Conservation (phyloP, 1,284 basidiomycete genomes). For the Athelia psychrophila region DNA sequence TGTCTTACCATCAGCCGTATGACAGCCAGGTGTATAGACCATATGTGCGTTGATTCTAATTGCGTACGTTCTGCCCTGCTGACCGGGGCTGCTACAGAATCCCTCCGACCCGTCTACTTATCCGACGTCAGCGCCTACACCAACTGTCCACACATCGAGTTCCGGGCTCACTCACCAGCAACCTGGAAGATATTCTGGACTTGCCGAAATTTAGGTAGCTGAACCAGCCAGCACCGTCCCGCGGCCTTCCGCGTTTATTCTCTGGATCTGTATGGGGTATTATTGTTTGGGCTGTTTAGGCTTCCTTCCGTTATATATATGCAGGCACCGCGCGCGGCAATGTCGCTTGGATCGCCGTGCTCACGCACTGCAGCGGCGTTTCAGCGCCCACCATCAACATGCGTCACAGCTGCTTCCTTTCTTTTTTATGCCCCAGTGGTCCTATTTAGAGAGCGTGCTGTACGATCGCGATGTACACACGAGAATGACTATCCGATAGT, state of each 20-base stretch:
- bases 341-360: too few relatives aligned
- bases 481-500: too few relatives aligned
- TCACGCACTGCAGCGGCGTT: too few relatives aligned
- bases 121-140: conserved; percentile 18
- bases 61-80: not conserved
- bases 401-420: conserved; percentile 2
- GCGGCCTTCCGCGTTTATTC: not conserved
- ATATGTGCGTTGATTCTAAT: conserved; percentile 21
- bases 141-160: conserved; percentile 8
- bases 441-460: too few relatives aligned
- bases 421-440: conserved; percentile 13
- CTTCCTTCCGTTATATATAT: too few relatives aligned
- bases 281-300: too few relatives aligned
- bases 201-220: not conserved
- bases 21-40: conserved; percentile 6
- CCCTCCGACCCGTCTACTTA: conserved; percentile 31
- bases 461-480: too few relatives aligned
- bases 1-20: not conserved
- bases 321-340: too few relatives aligned
- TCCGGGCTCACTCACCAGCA: not conserved
- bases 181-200: not conserved
- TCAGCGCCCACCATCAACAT: not conserved
- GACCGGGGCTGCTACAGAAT: conserved; percentile 13
- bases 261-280: too few relatives aligned
- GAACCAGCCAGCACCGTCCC: not conserved